Conservation (phyloP, 1,284 basidiomycete species). For the Rhizoctonia solani region DNA sequence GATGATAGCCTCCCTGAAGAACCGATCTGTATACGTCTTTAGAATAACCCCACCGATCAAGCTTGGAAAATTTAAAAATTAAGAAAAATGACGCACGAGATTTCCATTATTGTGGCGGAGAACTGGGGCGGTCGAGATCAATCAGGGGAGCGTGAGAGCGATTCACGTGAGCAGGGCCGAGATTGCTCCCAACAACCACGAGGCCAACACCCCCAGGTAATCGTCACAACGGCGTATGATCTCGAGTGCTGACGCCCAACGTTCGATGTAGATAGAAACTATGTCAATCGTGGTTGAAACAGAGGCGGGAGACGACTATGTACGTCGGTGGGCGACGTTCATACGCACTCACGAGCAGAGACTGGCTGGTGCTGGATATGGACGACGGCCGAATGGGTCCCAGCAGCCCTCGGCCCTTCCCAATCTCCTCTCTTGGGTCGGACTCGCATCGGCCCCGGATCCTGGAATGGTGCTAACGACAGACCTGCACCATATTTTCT, state of each 20-base stretch:
- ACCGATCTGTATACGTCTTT: conserved; percentile 59
- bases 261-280: not conserved
- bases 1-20: conserved; percentile 90
- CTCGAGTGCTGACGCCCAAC: not conserved
- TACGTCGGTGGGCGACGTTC: conserved; percentile 67
- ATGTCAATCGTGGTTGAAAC: conserved; percentile 51
- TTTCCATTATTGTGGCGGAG: conserved; percentile 21
- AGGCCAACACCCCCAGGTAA: not conserved
- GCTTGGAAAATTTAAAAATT: too few species aligned
- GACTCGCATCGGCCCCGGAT: conserved; percentile 49
- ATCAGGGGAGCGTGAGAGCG: not conserved
- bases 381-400: conserved; percentile 53
- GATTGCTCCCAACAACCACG: not conserved
- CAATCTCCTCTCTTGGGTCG: conserved; percentile 69
- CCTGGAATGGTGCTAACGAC: conserved; percentile 65
- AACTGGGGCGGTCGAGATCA: not conserved
- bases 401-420: conserved; percentile 51
- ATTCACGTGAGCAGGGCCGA: conserved; percentile 4
- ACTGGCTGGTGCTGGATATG: conserved; percentile 64
- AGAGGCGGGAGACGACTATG: conserved; percentile 72
- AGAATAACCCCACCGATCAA: too few species aligned
- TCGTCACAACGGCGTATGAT: not conserved
- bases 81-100: conserved; percentile 3
- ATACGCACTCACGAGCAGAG: conserved; percentile 69
- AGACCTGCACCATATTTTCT: conserved; percentile 85